Conservation (phyloP, 495 filamentous ascomycete species). For the Wilcoxina mikolae region DNA sequence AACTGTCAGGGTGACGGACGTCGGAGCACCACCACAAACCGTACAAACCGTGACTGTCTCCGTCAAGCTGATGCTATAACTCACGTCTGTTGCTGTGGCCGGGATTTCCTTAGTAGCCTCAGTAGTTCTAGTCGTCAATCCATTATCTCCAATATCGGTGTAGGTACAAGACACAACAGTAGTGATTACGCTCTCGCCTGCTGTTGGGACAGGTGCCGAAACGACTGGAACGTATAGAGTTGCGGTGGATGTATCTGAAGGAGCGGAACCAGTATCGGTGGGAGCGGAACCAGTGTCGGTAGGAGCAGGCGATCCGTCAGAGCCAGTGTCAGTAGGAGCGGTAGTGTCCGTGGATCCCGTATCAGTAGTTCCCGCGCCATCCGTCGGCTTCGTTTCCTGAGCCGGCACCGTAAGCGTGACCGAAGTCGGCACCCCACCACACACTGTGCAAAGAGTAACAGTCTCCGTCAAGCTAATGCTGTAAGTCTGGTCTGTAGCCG, state of each 20-base stretch:
- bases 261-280: neutral
- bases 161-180: neutral
- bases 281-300: neutral
- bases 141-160: neutral
- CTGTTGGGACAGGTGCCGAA: neutral
- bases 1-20: constrained; percentile 1
- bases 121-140: neutral
- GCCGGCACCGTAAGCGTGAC: constrained; percentile 1
- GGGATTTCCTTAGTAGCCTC: constrained; percentile 2
- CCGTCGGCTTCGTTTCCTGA: neutral
- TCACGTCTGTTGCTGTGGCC: neutral
- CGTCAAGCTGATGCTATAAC: neutral
- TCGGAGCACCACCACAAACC: neutral
- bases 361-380: too few relatives aligned
- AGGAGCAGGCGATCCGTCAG: neutral
- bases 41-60: constrained; percentile 5
- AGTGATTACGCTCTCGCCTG: neutral
- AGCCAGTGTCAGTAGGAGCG: neutral
- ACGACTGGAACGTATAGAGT: neutral
- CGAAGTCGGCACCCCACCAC: neutral
- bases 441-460: constrained; percentile 3
- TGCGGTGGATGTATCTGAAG: neutral
- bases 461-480: constrained; percentile 1
- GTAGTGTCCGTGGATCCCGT: neutral
- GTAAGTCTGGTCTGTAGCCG: neutral